Base-by-base conservation (phyloP, 2,329 filamentous ascomycete genomes). In the Colletotrichum falcatum region DNA sequence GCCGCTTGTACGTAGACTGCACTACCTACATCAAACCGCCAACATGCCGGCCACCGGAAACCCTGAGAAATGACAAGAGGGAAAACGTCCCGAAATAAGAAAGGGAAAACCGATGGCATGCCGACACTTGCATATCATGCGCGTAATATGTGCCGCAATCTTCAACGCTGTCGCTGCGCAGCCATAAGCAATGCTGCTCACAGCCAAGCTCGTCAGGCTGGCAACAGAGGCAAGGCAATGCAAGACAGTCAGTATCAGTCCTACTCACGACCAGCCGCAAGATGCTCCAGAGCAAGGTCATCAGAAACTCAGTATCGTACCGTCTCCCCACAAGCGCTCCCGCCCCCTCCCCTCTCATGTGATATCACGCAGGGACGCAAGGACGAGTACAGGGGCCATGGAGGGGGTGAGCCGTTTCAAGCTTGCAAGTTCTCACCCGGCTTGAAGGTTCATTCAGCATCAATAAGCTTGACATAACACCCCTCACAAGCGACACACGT, bases 281-380 rank as follows among this genome's bases (percentile, higher is more conserved):
- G 37, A 28, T 23, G 35, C 46, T 37, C 46, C 51, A 28, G 44
- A 67, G 44, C 49, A 23, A 48, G 60, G 64, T 39, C 35, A 23
- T 35, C 20, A 23, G 30, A 53, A 62, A 70, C 48, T 62, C 56
- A 67, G 67, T 67, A 64, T 61, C 64, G 42, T 58, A 51, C 56
- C 51, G 56, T 44, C 67, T 35, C 62, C 58, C 35, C 54, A 56
- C 67, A 66, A 70, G 64, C n/a, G n/a, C 63, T 70, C 64, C 64
- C 66, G n/a, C 37, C n/a, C 18, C 48, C 35, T 44, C 35, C n/a
- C 44, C 35, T 53, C 53, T 66, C 58, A 58, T 66, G 63, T 49
- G 67, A 66, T 59, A 66, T 70, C 42, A 66, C n/a, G 48, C 58
- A 67, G 62, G 55, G 56, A 70, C 63, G 49, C 49, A 66, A n/a